Evolutionary conservation across 2,329 filamentous ascomycete genomes (phyloP).

Genomic region (Curvularia spicifera): DNA sequence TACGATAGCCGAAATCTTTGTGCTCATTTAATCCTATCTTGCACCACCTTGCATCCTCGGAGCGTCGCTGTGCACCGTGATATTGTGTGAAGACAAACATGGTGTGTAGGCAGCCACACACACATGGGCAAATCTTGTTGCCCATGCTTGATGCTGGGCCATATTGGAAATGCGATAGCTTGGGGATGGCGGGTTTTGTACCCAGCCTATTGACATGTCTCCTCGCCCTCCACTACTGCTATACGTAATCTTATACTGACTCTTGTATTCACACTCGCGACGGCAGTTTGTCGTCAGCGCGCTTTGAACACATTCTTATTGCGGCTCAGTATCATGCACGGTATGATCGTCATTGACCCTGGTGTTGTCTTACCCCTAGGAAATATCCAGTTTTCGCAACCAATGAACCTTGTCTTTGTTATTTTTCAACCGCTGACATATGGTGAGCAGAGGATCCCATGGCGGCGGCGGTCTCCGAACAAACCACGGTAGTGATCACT

Average conservation of each 20-base stretch:
- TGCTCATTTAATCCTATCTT: not conserved
- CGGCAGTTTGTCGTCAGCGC: not conserved
- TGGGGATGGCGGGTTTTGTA: not conserved
- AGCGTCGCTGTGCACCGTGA: not conserved
- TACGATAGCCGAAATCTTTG: conserved; percentile 1
- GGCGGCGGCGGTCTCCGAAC: not conserved
- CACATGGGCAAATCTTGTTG: not conserved
- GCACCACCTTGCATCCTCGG: not conserved
- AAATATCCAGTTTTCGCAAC: conserved; percentile 19
- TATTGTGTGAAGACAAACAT: not conserved
- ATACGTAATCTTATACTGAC: not conserved
- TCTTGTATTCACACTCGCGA: conserved; percentile 1
- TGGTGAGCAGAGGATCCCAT: not conserved
- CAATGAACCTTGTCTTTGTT: not conserved
- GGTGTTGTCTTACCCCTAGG: conserved; percentile 1
- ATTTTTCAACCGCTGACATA: not conserved
- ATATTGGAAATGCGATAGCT: not conserved
- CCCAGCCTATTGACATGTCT: conserved; percentile 4
- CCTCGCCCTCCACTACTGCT: conserved; percentile 9
- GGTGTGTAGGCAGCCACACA: not conserved
- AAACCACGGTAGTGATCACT: not conserved
- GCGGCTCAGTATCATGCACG: conserved; percentile 15
- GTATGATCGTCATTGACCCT: conserved; percentile 14
- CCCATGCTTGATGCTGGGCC: not conserved
- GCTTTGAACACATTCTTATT: not conserved